Base-by-base conservation (phyloP, 805 yeast genomes). In the Sugiyamaella marilandica region DNA sequence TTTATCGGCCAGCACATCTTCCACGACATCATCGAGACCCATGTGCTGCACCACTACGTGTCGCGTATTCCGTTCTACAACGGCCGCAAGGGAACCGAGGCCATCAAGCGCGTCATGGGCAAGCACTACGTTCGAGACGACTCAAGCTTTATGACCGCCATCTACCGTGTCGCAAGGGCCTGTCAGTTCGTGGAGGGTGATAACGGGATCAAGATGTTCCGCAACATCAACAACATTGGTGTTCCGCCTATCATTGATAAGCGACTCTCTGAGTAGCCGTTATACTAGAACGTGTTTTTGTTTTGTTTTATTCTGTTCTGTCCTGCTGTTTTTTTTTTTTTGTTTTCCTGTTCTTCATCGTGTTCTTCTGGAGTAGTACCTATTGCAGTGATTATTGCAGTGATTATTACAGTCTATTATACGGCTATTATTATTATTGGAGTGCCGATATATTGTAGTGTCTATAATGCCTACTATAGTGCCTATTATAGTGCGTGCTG, bases 11-110 rank as follows among this genome's bases (percentile, higher is more conserved):
- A 79, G 66, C 79, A 80, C 76, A 74, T 85, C 63, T 84, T 87
- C 82, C 96, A 87, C 70, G 95, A 86, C 68, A 87, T 87, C 65
- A 87, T 87, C 65, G 96, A 87, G 73, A 88, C 96, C 50, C 96
- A 87, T 67, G 95, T 88, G 51, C 77, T 85, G 63, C 96, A 87
- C 73, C 96, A 87, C 72, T 88, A 79, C 69, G 83, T 80, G 58
- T 83, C 91, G 10, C 76, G 95, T 69, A 86, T 87, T 60, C 96
- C 96, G 46, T 88, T 88, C 74, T 87, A 87, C 77, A 84, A 86
- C 62, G 95, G 59, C 47, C 59, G 92, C 69, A 81, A 80, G 64
- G 94, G 86, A 47, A 77, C 88, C 55, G 88, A 73, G 56, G 92
- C 87, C 51, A 83, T 87, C 70, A 81, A 83, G 73, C 81, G 83